Evolutionary conservation across 2,329 filamentous ascomycete genomes (phyloP).

Genomic region (Colletotrichum chlorophyti): DNA sequence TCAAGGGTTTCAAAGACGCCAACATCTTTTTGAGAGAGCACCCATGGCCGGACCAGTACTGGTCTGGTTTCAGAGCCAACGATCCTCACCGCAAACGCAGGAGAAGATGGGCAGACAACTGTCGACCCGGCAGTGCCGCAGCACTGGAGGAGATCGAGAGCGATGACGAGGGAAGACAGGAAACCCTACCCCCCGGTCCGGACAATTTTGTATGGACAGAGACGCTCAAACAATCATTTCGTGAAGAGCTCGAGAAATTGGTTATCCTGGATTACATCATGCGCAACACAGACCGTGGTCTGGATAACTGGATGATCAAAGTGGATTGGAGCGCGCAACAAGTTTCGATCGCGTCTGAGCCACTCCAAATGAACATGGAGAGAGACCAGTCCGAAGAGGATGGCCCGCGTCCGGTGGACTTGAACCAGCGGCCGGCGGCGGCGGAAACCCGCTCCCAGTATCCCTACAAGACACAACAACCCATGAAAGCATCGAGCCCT

Average conservation of each 20-base stretch:
- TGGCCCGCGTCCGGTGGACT: slow-evolving; percentile 68
- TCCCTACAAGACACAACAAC: slow-evolving; percentile 80
- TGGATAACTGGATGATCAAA: slow-evolving; percentile 99
- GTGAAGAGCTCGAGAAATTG: slow-evolving; percentile 94
- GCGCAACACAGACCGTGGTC: slow-evolving; percentile 94
- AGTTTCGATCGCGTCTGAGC: slow-evolving; percentile 86
- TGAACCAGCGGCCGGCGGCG: slow-evolving; percentile 48
- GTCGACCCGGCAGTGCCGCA: slow-evolving; percentile 25
- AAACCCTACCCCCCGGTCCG: slow-evolving; percentile 48
- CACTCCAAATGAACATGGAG: slow-evolving; percentile 71
- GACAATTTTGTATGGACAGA: slow-evolving; percentile 86
- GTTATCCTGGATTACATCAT: slow-evolving; percentile 99
- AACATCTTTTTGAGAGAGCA: slow-evolving; percentile 94
- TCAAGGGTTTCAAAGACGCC: slow-evolving; percentile 96
- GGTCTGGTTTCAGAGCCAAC: slow-evolving; percentile 71
- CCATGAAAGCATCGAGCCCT: slow-evolving; percentile 77
- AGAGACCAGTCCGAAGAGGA: slow-evolving; percentile 50
- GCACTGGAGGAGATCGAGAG: slow-evolving; percentile 54
- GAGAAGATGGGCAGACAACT: slow-evolving; percentile 49
- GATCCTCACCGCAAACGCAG: slow-evolving; percentile 72
- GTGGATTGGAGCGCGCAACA: slow-evolving; percentile 85
- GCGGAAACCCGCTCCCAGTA: slow-evolving; percentile 54
- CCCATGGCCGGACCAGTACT: slow-evolving; percentile 93
- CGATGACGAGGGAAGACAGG: slow-evolving; percentile 51
- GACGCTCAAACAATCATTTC: slow-evolving; percentile 84